Conservation (phyloP, 2,329 filamentous ascomycete genomes). For the Chaetomium strumarium region DNA sequence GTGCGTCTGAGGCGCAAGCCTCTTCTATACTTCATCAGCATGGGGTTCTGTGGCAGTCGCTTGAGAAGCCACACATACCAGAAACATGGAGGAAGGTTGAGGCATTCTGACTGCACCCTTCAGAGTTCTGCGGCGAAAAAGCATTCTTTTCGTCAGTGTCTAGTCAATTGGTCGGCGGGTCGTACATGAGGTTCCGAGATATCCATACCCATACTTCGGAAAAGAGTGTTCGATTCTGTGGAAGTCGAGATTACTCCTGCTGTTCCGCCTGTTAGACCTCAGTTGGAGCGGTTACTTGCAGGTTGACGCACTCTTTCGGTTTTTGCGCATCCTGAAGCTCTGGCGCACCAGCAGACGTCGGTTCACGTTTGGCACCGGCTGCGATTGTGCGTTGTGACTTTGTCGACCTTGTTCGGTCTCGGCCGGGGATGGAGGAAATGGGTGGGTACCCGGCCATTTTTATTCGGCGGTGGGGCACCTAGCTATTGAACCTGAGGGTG, state of each 20-base stretch:
- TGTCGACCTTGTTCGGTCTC: conserved; percentile 6
- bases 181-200: neutral
- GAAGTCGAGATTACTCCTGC: conserved; percentile 12
- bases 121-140: conserved; percentile 15
- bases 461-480: conserved; percentile 2
- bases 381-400: neutral
- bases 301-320: conserved; percentile 12
- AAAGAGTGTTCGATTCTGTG: conserved; percentile 21
- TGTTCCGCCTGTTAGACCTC: conserved; percentile 4
- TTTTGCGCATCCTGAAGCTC: conserved; percentile 19
- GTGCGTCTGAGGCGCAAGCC: conserved; percentile 15
- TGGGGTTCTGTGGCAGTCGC: neutral
- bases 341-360: neutral
- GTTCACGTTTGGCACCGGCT: neutral
- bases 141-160: conserved; percentile 4
- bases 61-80: conserved; percentile 1
- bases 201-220: conserved; percentile 24
- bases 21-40: conserved; percentile 2
- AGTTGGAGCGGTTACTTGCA: neutral
- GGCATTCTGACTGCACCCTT: conserved; percentile 18
- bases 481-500: neutral
- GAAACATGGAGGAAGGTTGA: neutral
- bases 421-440: neutral
- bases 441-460: conserved; percentile 14
- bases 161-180: neutral